Evolutionary conservation across 441 rosid species (phyloP).

Genomic region (Brassica hybrid): DNA sequence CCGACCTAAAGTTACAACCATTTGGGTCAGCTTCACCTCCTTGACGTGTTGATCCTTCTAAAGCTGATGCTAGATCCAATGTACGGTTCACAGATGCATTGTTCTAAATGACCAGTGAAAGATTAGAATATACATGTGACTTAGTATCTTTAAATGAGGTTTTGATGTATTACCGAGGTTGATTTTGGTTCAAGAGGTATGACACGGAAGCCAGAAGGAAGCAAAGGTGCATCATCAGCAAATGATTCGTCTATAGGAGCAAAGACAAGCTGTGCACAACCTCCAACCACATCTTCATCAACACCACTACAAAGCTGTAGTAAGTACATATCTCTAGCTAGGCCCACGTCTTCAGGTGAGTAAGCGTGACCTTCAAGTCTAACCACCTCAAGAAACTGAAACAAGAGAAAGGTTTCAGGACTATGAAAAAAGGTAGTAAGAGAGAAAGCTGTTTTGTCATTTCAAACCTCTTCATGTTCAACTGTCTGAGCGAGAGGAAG

Average conservation of each 20-base stretch:
- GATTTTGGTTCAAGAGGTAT: constrained; percentile 85
- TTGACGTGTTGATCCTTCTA: constrained; percentile 59
- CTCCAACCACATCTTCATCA: constrained; percentile 86
- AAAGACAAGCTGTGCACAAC: constrained; percentile 94
- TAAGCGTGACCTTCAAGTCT: constrained; percentile 87
- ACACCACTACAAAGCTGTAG: constrained; percentile 90
- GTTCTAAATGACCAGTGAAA: constrained; percentile 48
- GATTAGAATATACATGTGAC: neutral
- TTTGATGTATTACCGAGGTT: constrained; percentile 48
- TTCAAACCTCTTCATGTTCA: constrained; percentile 76
- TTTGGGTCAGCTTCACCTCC: constrained; percentile 51
- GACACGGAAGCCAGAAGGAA: constrained; percentile 91
- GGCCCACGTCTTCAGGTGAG: constrained; percentile 84
- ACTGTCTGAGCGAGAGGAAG: constrained; percentile 88
- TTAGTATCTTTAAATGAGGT: neutral
- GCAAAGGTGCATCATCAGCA: constrained; percentile 89
- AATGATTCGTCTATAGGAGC: constrained; percentile 94
- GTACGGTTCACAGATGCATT: constrained; percentile 69
- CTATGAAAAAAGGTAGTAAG: neutral
- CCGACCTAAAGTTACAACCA: constrained; percentile 73
- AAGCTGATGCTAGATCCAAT: constrained; percentile 83
- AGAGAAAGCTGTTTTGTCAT: neutral
- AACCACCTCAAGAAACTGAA: constrained; percentile 88
- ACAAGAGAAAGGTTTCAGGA: neutral
- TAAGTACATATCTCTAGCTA: constrained; percentile 85